These are phyloP conservation scores for Dorcoceras hygrometricum DNA, from an alignment of 257 asterid genomes.

Conservation along the genomic window DNA sequence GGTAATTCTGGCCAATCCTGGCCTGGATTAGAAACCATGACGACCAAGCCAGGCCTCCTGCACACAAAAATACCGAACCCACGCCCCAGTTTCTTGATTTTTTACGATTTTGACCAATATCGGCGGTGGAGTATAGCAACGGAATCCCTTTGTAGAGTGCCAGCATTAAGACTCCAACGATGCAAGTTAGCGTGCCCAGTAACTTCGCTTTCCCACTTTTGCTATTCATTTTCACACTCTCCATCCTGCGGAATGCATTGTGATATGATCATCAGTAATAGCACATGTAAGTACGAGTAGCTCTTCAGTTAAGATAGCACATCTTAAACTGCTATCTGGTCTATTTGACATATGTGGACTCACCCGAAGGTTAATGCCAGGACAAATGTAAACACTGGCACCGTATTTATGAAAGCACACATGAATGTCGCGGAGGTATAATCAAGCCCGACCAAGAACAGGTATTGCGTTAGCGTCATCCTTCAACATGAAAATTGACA, in stretches of 20 bases:
- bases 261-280: no score
- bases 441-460: constrained; percentile 67
- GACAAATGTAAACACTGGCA: constrained; percentile 64
- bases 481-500: constrained; percentile 29
- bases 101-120: constrained; percentile 9
- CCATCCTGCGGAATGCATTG: constrained; percentile 43
- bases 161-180: constrained; percentile 52
- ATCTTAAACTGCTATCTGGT: no score
- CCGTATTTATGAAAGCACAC: constrained; percentile 70
- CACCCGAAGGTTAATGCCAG: constrained; percentile 63
- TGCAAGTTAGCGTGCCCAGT: constrained; percentile 47
- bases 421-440: constrained; percentile 70
- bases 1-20: constrained; percentile 49
- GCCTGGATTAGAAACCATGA: constrained; percentile 78
- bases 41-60: constrained; percentile 58
- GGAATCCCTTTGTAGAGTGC: constrained; percentile 58
- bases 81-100: constrained; percentile 30
- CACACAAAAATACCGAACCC: constrained; percentile 54
- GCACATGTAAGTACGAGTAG: no score
- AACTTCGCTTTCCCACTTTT: constrained; percentile 61
- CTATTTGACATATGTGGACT: constrained; percentile 6
- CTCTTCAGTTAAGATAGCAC: no score
- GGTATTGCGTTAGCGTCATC: constrained; percentile 60
- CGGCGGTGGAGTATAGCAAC: constrained; percentile 19
- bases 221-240: constrained; percentile 45